These are phyloP conservation scores for Arctium lappa DNA, from an alignment of 129 eudicot species.

Conservation along the genomic window DNA sequence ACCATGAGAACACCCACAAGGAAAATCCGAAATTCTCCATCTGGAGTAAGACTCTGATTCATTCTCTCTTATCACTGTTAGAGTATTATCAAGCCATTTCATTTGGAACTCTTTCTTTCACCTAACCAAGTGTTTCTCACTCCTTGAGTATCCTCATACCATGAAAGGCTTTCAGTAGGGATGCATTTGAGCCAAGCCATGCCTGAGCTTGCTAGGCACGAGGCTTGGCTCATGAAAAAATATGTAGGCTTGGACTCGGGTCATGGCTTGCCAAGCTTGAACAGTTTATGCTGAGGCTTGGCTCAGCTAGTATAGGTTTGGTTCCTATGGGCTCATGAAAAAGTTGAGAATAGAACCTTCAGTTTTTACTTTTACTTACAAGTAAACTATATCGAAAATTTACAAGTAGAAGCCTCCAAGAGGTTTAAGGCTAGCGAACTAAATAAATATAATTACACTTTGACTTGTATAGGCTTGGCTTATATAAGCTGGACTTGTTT, in stretches of 20 bases:
- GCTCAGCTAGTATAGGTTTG: not conserved
- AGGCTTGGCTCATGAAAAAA: not conserved
- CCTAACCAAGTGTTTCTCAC: not conserved
- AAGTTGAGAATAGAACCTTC: not conserved
- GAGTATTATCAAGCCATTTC: not conserved
- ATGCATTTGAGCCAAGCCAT: not conserved
- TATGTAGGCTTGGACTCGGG: not conserved
- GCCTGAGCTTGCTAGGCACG: not conserved
- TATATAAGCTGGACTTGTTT: too few relatives aligned
- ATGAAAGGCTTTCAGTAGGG: not conserved
- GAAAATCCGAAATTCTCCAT: constrained; percentile 58
- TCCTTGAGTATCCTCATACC: not conserved
- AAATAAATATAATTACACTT: too few relatives aligned
- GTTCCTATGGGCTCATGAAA: not conserved
- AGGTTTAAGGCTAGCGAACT: not conserved
- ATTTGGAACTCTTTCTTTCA: not conserved
- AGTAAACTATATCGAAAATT: not conserved
- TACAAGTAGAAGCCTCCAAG: not conserved
- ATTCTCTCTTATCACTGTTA: not conserved
- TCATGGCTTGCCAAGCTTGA: not conserved
- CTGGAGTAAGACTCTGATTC: constrained; percentile 42
- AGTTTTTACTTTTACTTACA: not conserved
- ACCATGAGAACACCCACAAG: constrained; percentile 95
- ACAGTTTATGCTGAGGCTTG: not conserved
- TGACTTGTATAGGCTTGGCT: too few relatives aligned